phyloP scores from a whole-genome alignment of 495 filamentous ascomycete genomes.

The Cetradonia linearis region DNA sequence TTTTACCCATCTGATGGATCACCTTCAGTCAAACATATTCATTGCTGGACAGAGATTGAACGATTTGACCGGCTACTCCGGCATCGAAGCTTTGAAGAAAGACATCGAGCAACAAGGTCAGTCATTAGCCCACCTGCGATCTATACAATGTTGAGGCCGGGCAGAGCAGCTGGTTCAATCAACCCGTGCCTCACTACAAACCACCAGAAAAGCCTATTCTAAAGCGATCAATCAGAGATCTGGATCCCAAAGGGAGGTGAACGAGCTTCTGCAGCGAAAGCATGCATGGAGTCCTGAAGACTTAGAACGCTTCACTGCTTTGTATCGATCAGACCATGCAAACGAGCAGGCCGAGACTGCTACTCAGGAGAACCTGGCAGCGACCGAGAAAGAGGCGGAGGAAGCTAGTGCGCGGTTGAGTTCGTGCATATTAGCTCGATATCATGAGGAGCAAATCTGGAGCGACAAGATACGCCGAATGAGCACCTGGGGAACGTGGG shows the following conservation, averaged over 20 bases:
- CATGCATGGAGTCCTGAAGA: conserved; percentile 80
- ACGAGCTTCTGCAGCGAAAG: conserved; percentile 84
- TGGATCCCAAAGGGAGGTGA: conserved; percentile 88
- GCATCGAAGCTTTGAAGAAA: conserved; percentile 75
- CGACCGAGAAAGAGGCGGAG: conserved; percentile 67
- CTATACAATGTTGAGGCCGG: conserved; percentile 11
- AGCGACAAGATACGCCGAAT: conserved; percentile 92
- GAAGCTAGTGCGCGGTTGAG: conserved; percentile 62
- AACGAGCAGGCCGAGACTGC: conserved; percentile 81
- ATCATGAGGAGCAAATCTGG: conserved; percentile 99
- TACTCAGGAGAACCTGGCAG: conserved; percentile 58
- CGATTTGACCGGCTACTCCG: conserved; percentile 85
- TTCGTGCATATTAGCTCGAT: conserved; percentile 71
- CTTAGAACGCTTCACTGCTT: conserved; percentile 85
- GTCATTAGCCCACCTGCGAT: conserved; percentile 12
- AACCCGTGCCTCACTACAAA: conserved; percentile 54
- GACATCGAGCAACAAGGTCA: conserved; percentile 61
- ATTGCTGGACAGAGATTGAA: conserved; percentile 81
- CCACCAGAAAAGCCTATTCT: conserved; percentile 66
- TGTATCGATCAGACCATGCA: conserved; percentile 86
- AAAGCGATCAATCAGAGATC: conserved; percentile 67
- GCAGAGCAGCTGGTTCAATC: conserved; percentile 52
- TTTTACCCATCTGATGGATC: conserved; percentile 75
- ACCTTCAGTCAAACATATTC: conserved; percentile 73
- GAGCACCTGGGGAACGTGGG: conserved; percentile 97